Evolutionary conservation across 2,329 filamentous ascomycete genomes (phyloP).

Genomic region (Cryphonectria nitschkei): DNA sequence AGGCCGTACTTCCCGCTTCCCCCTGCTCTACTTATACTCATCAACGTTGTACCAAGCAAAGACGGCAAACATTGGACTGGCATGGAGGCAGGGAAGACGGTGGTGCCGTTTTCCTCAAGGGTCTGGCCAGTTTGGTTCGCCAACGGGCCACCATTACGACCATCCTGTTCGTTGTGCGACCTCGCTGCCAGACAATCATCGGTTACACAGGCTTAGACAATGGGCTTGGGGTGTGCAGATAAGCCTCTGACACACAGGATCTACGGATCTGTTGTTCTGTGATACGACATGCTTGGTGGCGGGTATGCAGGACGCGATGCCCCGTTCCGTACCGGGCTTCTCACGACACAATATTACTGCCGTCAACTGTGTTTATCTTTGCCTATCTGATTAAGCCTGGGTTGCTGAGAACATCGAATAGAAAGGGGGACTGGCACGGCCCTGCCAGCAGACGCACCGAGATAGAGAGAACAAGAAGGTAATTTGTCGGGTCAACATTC

Average conservation of each 20-base stretch:
- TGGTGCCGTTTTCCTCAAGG: background rate
- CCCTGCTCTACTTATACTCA: constrained; percentile 3
- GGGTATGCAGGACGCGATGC: constrained; percentile 18
- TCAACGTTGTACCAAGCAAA: constrained; percentile 17
- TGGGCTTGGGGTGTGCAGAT: constrained; percentile 18
- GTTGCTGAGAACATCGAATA: background rate
- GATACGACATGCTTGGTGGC: constrained; percentile 16
- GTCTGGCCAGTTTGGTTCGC: constrained; percentile 16
- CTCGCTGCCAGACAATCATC: constrained; percentile 23
- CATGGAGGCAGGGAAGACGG: constrained; percentile 6
- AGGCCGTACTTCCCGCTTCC: constrained; percentile 22
- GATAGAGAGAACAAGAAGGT: background rate
- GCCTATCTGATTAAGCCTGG: background rate
- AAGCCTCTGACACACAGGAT: constrained; percentile 18
- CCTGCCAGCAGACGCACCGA: background rate
- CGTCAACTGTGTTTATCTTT: background rate
- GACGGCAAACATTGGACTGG: constrained; percentile 22
- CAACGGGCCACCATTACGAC: constrained; percentile 19
- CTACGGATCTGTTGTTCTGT: constrained; percentile 15
- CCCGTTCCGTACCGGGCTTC: background rate
- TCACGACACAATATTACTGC: background rate
- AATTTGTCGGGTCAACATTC: constrained; percentile 5
- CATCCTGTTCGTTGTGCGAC: constrained; percentile 19
- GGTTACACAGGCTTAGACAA: constrained; percentile 21
- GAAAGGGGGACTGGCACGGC: background rate